Evolutionary conservation across 2,329 filamentous ascomycete species (phyloP), one percentile per base, ranked within the genome.

Genomic region (Xylariales sp.): DNA sequence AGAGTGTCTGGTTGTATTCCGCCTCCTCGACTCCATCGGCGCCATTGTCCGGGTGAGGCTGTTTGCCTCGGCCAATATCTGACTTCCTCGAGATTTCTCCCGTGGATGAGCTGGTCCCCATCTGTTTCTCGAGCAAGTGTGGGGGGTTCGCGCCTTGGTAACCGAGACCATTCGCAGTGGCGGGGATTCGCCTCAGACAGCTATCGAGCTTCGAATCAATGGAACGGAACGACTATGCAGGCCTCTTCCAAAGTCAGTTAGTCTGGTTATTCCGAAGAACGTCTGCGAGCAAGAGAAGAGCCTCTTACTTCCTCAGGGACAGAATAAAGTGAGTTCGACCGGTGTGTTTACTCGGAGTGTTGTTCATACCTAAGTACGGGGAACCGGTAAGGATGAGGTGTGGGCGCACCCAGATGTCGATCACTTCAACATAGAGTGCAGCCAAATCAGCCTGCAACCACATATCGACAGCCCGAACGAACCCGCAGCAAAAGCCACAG

Each of bases 1-100:
- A 58, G 29, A 60, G 48, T 33, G 53, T 51, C 19, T 52, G 51
- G 27, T 40, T 43, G 15, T 32, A 25, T 15, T 10, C 24, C 15
- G 15, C 21, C 6, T 21, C 8, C 40, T 24, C 18, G 33, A 25
- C 24, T n/a, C 8, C 24, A 15, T 3, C 27, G 32, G 11, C 36
- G 14, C 18, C 24, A 16, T 11, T 19, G 10, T 40, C 14, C 8
- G 16, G 15, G 7, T 32, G 25, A 9, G 10, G 37, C 28, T 20
- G 25, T 8, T 19, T 22, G n/a, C 20, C 27, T n/a, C 8, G 14
- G 7, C 12, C 11, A 12, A 11, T 20, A 11, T 16, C 10, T 32
- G 42, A 15, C n/a, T 14, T 34, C 36, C 31, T 22, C 20, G 36
- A 15, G 28, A 16, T 25, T 27, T 19, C 42, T 24, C 11, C 12